A percentile compares a stretch with the other conserved stretches of the same genome.
Evolutionary conservation across 2,329 filamentous ascomycete genomes (phyloP).

Genomic region (Colletotrichum karsti): DNA sequence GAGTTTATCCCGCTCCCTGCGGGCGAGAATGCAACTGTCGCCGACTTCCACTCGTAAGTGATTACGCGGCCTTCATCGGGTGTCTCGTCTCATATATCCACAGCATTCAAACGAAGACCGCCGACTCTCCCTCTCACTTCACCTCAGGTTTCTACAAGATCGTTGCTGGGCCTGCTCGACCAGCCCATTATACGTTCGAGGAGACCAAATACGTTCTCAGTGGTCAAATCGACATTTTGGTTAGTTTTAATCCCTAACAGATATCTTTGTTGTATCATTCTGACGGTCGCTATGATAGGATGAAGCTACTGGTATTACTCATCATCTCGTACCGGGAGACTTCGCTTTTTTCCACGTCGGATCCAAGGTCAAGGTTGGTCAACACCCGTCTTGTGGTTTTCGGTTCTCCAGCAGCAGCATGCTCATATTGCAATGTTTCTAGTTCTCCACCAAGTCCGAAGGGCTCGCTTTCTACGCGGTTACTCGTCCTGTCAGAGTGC

Average conservation of each 20-base stretch:
- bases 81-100: neutral
- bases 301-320: slow-evolving; percentile 4
- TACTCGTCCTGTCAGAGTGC: slow-evolving; percentile 8
- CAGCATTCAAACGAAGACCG: slow-evolving; percentile 16
- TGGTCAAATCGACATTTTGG: slow-evolving; percentile 19
- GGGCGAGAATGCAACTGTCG: slow-evolving; percentile 23
- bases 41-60: slow-evolving; percentile 25
- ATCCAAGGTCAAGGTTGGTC: slow-evolving; percentile 1
- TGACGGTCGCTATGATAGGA: neutral
- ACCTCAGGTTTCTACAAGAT: slow-evolving; percentile 26
- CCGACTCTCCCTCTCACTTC: neutral
- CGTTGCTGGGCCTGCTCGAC: slow-evolving; percentile 14
- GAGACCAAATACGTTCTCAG: slow-evolving; percentile 39
- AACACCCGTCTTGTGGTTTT: neutral
- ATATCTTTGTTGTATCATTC: neutral
- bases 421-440: neutral
- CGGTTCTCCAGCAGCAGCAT: too few species aligned
- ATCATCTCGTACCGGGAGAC: slow-evolving; percentile 1
- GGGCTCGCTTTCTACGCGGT: slow-evolving; percentile 26
- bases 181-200: slow-evolving; percentile 31
- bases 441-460: slow-evolving; percentile 28
- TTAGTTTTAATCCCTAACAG: neutral
- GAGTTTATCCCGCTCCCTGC: slow-evolving; percentile 24
- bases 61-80: too few species aligned
- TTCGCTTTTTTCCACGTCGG: slow-evolving; percentile 11